phyloP scores from a whole-genome alignment of 1,284 basidiomycete genomes.

The Athelia psychrophila region DNA sequence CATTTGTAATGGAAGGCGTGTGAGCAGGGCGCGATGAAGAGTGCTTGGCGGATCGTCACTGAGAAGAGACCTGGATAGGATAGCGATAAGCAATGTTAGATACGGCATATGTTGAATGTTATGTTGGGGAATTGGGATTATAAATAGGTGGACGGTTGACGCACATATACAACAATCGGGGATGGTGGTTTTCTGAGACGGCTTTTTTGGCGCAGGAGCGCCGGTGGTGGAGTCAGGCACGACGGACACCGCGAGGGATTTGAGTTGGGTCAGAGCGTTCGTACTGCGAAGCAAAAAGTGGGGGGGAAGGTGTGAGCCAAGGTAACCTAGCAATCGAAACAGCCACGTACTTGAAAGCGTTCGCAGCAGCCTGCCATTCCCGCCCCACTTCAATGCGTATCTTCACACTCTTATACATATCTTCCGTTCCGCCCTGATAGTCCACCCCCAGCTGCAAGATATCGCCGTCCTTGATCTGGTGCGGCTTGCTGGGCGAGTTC shows the following conservation, averaged over 20 bases:
- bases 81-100: conserved; percentile 4
- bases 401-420: conserved; percentile 98
- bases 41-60: conserved; percentile 92
- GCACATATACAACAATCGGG: conserved; percentile 94
- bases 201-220: conserved; percentile 15
- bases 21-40: conserved; percentile 96
- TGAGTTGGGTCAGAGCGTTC: conserved; percentile 79
- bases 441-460: conserved; percentile 96
- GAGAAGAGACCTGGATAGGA: conserved; percentile 71
- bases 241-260: conserved; percentile 54
- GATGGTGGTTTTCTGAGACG: conserved; percentile 48
- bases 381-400: conserved; percentile 90
- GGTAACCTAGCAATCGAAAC: conserved; percentile 1
- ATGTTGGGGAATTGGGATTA: no score
- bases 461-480: conserved; percentile 90
- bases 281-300: conserved; percentile 45
- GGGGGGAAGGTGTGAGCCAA: conserved; percentile 3
- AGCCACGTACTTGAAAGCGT: conserved; percentile 89
- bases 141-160: conserved; percentile 24
- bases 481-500: conserved; percentile 77
- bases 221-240: conserved; percentile 20
- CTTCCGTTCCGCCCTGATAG: conserved; percentile 96
- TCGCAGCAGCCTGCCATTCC: conserved; percentile 87
- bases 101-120: no score
- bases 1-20: conserved; percentile 99